Evolutionary conservation across 305 asterid species (phyloP).

Genomic region (Caryopteris hybrid): DNA sequence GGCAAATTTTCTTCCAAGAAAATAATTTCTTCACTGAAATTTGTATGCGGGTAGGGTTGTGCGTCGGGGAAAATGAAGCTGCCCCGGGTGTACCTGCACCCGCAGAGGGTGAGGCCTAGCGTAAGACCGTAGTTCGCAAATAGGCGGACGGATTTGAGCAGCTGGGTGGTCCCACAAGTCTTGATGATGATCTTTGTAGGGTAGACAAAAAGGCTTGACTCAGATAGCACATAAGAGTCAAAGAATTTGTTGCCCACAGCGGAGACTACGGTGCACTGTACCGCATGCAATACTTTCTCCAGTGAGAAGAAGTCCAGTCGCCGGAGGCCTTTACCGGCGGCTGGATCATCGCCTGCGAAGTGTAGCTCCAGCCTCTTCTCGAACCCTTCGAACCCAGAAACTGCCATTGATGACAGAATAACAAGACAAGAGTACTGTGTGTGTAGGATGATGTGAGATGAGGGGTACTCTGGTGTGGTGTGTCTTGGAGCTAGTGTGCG

Average conservation of each 20-base stretch:
- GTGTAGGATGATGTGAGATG: too few species aligned
- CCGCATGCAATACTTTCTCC: conserved; percentile 71
- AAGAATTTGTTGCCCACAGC: conserved; percentile 75
- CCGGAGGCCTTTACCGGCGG: conserved; percentile 64
- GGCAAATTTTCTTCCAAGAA: conserved; percentile 61
- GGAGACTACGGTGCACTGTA: conserved; percentile 92
- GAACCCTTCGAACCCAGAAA: conserved; percentile 92
- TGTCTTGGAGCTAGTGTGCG: too few species aligned
- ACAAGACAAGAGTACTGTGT: background rate
- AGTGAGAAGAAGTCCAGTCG: conserved; percentile 48
- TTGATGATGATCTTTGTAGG: conserved; percentile 83
- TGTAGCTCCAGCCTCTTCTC: conserved; percentile 85
- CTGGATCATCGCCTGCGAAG: conserved; percentile 72
- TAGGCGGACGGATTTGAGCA: conserved; percentile 69
- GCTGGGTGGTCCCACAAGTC: conserved; percentile 94
- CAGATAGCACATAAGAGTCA: conserved; percentile 86
- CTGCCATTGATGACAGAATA: conserved; percentile 45
- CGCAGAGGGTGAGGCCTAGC: conserved; percentile 52
- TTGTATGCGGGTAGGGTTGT: conserved; percentile 79
- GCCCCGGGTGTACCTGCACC: conserved; percentile 93
- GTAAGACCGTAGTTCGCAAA: conserved; percentile 41
- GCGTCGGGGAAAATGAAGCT: conserved; percentile 89
- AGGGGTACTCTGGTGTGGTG: background rate
- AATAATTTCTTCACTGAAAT: conserved; percentile 60
- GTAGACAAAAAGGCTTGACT: conserved; percentile 87